Base-by-base conservation (phyloP, 139 green algal species). In the Picocystis salinarum region DNA sequence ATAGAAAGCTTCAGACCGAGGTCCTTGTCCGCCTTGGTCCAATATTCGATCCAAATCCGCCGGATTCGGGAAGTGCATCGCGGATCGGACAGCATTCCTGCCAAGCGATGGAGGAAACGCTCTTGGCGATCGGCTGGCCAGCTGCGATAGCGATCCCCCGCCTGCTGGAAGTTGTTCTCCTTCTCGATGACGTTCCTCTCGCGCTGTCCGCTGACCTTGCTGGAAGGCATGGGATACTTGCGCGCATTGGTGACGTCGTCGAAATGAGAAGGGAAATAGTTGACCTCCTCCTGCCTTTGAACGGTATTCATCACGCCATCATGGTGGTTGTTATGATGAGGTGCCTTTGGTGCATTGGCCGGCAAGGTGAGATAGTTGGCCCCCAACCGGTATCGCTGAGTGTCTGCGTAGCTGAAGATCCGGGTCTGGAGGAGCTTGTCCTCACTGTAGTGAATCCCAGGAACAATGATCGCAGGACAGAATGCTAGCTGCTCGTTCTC, bases 271-370 rank as follows among this genome's bases (percentile, higher is more conserved):
- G 83, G 83, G 71, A 93, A 93, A 71, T 94, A 94, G 70, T 94
- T 93, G 23, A 93, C 71, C 71, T 93, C 82, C 73, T 92, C 79
- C 27, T 76, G 67, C 26, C 82, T 62, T 57, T 85, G 64, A 65
- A 85, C 77, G 64, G 91, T 88, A 67, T 95, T 95, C 84, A 94
- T 94, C 62, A 85, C 70, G 18, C 84, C 82, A 33, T 95, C 84
- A 45, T 94, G 79, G 70, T 95, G 84, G 63, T 95, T 95, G 69
- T 95, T 89, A 66, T 90, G 80, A 56, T 83, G 61, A 7, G 71
- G 34, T 42, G 53, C 76, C 49, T 74, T 74, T 44, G 81, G 81
- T 18, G 80, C 80, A 56, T 93, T 93, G 42, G 67, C 67, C 4
- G 81, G 81, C 40, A 92, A 61, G 67, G 82, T 50, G 39, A 95